Evolutionary conservation across 768 basidiomycete species (phyloP).

Genomic region (Mycena indigotica): DNA sequence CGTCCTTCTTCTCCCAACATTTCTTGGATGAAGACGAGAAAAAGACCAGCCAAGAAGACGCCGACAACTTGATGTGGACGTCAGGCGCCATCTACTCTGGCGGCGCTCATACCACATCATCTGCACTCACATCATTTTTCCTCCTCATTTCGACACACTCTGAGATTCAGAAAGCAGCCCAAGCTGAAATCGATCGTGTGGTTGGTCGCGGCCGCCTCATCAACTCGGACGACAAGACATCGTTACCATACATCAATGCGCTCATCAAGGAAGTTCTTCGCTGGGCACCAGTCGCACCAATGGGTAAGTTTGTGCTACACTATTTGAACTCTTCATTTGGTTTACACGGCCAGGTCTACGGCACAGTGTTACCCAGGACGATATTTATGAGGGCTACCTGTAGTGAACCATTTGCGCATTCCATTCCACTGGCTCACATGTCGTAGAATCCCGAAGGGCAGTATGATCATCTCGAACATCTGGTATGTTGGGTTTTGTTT

Average conservation of each 20-base stretch:
- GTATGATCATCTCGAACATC: conserved; percentile 33
- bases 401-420: neutral
- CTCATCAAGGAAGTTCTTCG: conserved; percentile 33
- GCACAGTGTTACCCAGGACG: conserved; percentile 32
- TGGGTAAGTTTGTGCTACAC: conserved; percentile 11
- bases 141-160: conserved; percentile 30
- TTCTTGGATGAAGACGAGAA: conserved; percentile 29
- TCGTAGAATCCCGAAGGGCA: conserved; percentile 33
- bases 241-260: conserved; percentile 34
- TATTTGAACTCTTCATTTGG: neutral
- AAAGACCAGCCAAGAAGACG: neutral
- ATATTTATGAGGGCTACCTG: conserved; percentile 36
- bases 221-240: conserved; percentile 28
- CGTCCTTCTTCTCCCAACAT: conserved; percentile 38
- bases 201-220: conserved; percentile 34
- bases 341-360: conserved; percentile 24
- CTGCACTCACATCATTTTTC: conserved; percentile 27
- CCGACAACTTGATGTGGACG: conserved; percentile 16
- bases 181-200: conserved; percentile 36
- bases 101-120: conserved; percentile 25
- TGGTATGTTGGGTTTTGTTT: conserved; percentile 31
- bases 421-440: neutral
- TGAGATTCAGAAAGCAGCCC: conserved; percentile 30
- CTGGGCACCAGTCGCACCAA: conserved; percentile 22
- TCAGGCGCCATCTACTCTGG: conserved; percentile 16